Base-by-base conservation (phyloP, 225 moss, liverwort and hornwort genomes). In the Rhytidiadelphus loreus region DNA sequence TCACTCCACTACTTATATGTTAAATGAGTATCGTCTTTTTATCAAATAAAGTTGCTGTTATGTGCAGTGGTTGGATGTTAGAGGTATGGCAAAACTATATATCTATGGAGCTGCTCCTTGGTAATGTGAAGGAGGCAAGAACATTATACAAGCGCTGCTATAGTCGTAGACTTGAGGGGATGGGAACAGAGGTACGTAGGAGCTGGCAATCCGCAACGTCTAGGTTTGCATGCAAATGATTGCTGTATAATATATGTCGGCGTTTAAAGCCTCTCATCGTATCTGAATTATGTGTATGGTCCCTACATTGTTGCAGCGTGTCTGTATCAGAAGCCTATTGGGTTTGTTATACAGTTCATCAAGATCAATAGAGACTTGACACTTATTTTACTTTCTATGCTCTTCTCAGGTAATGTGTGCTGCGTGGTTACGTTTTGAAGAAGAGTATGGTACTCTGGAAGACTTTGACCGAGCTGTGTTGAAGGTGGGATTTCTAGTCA, bases 31-130 rank as follows among this genome's bases (percentile, higher is more conserved):
- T 85, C 35, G 35, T 86, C 56, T 52, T 87, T 59, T 11, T 58
- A 58, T 69, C 74, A 74, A 61, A 80, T 56, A 76, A 83, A 76
- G 39, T 81, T 72, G 8, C 43, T 88, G 89, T 83, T 57, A 50
- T 88, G 84, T 64, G 74, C 88, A 99, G 97, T 88, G 99, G 99
- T 84, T 93, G 95, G 95, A 93, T 96, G 96, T 88, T 90, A 70
- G 95, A 96, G 90, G 92, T 95, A 39, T 99, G 99, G 99, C 99
- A 96, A 94, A 93, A 86, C 70, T 99, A 97, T 89, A 95, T 96
- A 85, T 90, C 92, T 33, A 96, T 95, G 97, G 99, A 99, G 92
- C 73, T 96, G 75, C 92, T 93, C 43, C 89, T 97, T 86, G 95
- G 95, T 64, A 97, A 99, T 86, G 86, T 96, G 62, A 96, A 96